Evolutionary conservation across 306 rosid genomes (phyloP), one percentile per base, ranked within the genome.

Genomic region (Fagus sylvatica): DNA sequence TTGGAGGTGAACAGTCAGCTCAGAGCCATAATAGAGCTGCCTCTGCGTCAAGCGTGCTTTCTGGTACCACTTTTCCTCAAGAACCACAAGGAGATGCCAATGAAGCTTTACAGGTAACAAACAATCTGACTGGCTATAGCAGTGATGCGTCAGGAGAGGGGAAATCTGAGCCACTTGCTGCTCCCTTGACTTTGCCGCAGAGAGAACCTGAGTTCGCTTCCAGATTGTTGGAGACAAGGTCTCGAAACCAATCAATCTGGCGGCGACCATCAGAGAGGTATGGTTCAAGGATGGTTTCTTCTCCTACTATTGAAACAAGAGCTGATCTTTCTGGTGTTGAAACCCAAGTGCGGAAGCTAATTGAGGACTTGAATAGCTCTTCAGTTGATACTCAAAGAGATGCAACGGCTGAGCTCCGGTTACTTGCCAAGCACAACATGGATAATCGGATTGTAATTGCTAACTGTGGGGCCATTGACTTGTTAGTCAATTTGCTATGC

Each of bases 401-500:
- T 15, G 98, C 97, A 80, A 88, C 97, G 28, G 74, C 79, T 71
- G 91, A 87, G 80, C 76, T 96, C 16, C 94, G 99, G 67, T 79
- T 88, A 79, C 97, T 96, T 86, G 96, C 99, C 33, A 91, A 87
- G 84, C 89, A 87, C 72, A 92, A 86, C 60, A 91, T 89, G 89
- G 98, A 96, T 79, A 96, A 93, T 75, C 87, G 99, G 74, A 93
- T 96, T 81, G 94, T 90, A 30, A 96, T 96, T 83, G 97, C 98
- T 71, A 88, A 80, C 74, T 84, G 91, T 74, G 98, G 99, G 69
- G 94, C 98, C 73, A 89, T 96, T 71, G 76, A 16, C 85, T 13
- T 93, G 75, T 85, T 96, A 79, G 99, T 91, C 72, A 85, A 91
- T 15, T 82, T 96, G 74, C 96, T 96, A 53, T 78, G 70, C 73